These are phyloP conservation scores for Acidomyces sp. DNA, from an alignment of 495 filamentous ascomycete species.

Conservation along the genomic window DNA sequence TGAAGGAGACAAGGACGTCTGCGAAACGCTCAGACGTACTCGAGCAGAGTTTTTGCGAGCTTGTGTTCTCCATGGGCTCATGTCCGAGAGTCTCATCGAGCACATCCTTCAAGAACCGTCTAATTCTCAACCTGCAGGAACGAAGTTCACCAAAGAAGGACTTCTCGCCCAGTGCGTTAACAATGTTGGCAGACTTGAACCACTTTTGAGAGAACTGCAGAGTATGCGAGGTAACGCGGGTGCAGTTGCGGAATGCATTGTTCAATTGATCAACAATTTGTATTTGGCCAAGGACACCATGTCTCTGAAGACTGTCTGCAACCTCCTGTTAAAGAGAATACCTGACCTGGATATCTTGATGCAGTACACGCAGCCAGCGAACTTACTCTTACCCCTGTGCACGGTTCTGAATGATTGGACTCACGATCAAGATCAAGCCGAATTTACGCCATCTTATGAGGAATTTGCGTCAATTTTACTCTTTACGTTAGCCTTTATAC, in stretches of 20 bases:
- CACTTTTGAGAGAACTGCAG: slow-evolving; percentile 66
- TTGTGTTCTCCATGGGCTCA: slow-evolving; percentile 71
- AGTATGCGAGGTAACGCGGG: slow-evolving; percentile 92
- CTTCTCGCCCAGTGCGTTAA: slow-evolving; percentile 60
- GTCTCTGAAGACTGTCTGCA: slow-evolving; percentile 75
- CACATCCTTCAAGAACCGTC: slow-evolving; percentile 73
- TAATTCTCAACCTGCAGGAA: slow-evolving; percentile 62
- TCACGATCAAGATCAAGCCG: slow-evolving; percentile 84
- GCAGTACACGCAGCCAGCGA: slow-evolving; percentile 64
- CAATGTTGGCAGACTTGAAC: slow-evolving; percentile 58
- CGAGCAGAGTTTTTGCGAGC: slow-evolving; percentile 70
- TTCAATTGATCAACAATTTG: slow-evolving; percentile 67
- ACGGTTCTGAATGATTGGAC: slow-evolving; percentile 76
- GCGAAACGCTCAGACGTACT: slow-evolving; percentile 26
- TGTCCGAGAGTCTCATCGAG: slow-evolving; percentile 66
- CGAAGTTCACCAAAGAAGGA: slow-evolving; percentile 61
- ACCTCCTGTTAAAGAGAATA: slow-evolving; percentile 62
- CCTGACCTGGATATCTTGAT: slow-evolving; percentile 72
- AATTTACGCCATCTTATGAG: slow-evolving; percentile 93
- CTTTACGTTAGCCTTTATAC: slow-evolving; percentile 65
- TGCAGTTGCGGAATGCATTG: slow-evolving; percentile 68
- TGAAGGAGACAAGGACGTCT: slow-evolving; percentile 67
- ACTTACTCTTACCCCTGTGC: slow-evolving; percentile 72
- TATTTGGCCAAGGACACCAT: slow-evolving; percentile 81
- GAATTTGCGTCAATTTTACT: slow-evolving; percentile 87